Conservation (phyloP, 768 basidiomycete genomes). For the Suillus luteus region DNA sequence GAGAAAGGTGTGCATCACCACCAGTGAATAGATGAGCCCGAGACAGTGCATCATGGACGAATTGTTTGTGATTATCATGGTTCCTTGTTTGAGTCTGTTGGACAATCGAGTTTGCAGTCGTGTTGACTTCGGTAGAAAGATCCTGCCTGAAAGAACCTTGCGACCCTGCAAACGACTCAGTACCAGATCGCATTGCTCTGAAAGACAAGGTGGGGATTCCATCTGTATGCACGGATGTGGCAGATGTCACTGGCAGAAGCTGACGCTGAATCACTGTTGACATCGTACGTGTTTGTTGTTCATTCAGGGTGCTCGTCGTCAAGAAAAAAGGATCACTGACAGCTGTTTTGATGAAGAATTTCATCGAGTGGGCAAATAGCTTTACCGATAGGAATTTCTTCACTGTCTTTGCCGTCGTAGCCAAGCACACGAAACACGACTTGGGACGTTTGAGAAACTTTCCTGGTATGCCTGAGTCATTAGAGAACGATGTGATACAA, state of each 20-base stretch:
- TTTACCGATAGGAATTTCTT: neutral
- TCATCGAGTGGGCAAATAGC: neutral
- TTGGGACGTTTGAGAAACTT: neutral
- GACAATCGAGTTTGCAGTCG: neutral
- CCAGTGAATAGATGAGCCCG: no score
- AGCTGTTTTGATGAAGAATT: neutral
- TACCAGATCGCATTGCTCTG: neutral
- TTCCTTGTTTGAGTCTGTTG: no score
- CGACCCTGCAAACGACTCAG: neutral
- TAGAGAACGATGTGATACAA: neutral
- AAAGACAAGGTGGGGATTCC: neutral
- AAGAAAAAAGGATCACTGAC: neutral
- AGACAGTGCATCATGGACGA: no score
- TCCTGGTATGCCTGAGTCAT: neutral
- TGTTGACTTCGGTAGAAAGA: neutral
- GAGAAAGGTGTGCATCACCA: constrained; percentile 2
- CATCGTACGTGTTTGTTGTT: neutral
- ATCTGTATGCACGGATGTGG: neutral
- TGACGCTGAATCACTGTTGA: neutral
- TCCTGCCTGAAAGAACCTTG: neutral
- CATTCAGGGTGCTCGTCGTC: neutral
- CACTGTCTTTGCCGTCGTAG: neutral
- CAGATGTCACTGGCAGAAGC: neutral
- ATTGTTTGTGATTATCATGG: no score
- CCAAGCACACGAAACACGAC: neutral